These are phyloP conservation scores for Annulohypoxylon bovei DNA, from an alignment of 495 filamentous ascomycete species.

Conservation along the genomic window DNA sequence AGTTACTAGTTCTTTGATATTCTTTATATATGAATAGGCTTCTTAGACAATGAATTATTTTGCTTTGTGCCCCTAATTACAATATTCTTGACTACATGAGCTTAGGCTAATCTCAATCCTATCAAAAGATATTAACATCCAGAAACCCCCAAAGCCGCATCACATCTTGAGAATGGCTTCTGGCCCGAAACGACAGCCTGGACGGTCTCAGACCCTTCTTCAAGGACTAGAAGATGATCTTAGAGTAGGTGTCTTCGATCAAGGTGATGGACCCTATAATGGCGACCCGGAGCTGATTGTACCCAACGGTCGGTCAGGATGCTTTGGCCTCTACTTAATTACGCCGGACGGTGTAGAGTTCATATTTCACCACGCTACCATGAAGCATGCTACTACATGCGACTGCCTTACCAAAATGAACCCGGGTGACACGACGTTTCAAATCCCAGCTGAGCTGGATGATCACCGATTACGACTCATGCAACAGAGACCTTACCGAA, in stretches of 20 bases:
- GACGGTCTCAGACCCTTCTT: background rate
- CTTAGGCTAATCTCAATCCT: background rate
- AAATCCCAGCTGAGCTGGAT: conserved; percentile 14
- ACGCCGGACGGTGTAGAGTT: background rate
- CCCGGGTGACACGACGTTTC: background rate
- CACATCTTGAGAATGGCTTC: background rate
- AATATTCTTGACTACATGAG: background rate
- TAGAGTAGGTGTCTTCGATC: conserved; percentile 6
- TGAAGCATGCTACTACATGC: conserved; percentile 8
- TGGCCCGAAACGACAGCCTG: background rate
- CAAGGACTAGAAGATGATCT: conserved; percentile 15
- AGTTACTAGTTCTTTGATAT: background rate
- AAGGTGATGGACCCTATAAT: background rate
- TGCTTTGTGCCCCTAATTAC: background rate
- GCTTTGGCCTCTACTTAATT: conserved; percentile 17
- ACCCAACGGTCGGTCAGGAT: background rate
- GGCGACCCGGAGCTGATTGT: conserved; percentile 24
- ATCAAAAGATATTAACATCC: background rate
- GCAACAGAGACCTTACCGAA: background rate
- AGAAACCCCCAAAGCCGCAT: background rate
- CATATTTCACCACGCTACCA: conserved; percentile 22
- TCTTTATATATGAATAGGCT: background rate
- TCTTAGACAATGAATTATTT: background rate
- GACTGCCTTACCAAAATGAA: conserved; percentile 6
- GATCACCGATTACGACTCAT: conserved; percentile 9